These are phyloP conservation scores for Plasmodium billcollinsi DNA, from an alignment of 169 alveolate species.

Conservation along the genomic window DNA sequence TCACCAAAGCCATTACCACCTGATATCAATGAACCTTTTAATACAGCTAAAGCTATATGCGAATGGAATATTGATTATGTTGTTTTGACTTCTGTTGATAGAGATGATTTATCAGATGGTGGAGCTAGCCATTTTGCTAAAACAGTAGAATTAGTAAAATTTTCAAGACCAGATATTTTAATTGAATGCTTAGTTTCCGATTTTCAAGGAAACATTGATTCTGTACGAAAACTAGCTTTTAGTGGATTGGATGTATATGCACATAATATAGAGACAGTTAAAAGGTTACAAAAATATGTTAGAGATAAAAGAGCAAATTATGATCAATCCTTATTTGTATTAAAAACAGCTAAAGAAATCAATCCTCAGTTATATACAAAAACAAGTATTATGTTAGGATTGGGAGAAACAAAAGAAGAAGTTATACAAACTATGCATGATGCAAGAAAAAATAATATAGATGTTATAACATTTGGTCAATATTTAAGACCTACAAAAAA, in stretches of 20 bases:
- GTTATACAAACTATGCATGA: conserved; percentile 72
- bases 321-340: conserved; percentile 77
- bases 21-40: conserved; percentile 82
- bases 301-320: conserved; percentile 82
- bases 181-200: conserved; percentile 85
- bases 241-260: conserved; percentile 86
- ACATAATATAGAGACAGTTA: conserved; percentile 85
- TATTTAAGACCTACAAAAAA: conserved; percentile 81
- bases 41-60: conserved; percentile 83
- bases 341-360: conserved; percentile 77
- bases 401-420: conserved; percentile 83
- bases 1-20: conserved; percentile 83
- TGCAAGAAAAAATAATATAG: conserved; percentile 71
- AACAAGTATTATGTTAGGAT: conserved; percentile 83
- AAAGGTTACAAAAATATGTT: conserved; percentile 78
- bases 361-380: conserved; percentile 80
- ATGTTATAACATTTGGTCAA: conserved; percentile 83
- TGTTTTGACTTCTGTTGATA: conserved; percentile 85
- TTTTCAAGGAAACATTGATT: conserved; percentile 79
- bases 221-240: conserved; percentile 71
- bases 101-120: conserved; percentile 86
- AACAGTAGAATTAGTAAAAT: conserved; percentile 80
- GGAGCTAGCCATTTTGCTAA: conserved; percentile 85
- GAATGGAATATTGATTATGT: conserved; percentile 84
- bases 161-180: conserved; percentile 78